phyloP scores from a whole-genome alignment of 1,284 basidiomycete species.

The Xerocomus nothofagi region DNA sequence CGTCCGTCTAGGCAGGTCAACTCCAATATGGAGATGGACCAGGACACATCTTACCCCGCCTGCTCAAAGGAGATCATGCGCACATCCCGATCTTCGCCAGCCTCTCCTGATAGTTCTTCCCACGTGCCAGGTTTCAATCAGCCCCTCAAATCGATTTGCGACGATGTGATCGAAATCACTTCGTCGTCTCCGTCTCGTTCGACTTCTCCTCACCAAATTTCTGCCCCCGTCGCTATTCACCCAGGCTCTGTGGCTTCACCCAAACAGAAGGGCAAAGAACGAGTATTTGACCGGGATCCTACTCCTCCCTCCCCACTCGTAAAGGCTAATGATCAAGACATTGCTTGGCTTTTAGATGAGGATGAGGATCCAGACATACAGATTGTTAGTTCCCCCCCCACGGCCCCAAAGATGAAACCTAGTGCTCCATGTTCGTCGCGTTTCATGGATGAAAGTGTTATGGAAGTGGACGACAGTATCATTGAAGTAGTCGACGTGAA shows the following conservation, averaged over 20 bases:
- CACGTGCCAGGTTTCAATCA: slow-evolving; percentile 23
- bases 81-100: slow-evolving; percentile 8
- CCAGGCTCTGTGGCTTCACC: neutral
- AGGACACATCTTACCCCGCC: slow-evolving; percentile 18
- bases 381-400: slow-evolving; percentile 51
- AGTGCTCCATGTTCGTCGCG: neutral
- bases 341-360: slow-evolving; percentile 67
- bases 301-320: neutral
- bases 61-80: neutral
- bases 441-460: slow-evolving; percentile 8
- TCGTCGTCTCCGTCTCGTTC: slow-evolving; percentile 30
- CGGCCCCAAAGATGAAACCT: slow-evolving; percentile 11
- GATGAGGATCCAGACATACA: slow-evolving; percentile 53
- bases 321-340: slow-evolving; percentile 35
- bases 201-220: slow-evolving; percentile 9
- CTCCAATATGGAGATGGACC: slow-evolving; percentile 55
- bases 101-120: slow-evolving; percentile 26
- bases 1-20: slow-evolving; percentile 44
- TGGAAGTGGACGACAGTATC: slow-evolving; percentile 12
- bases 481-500: slow-evolving; percentile 10
- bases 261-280: slow-evolving; percentile 17
- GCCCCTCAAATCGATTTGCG: neutral
- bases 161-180: slow-evolving; percentile 34
- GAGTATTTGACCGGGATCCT: neutral
- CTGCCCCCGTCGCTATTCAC: neutral